Conservation (phyloP, 2,329 filamentous ascomycete species). For the Xylaria sp. region DNA sequence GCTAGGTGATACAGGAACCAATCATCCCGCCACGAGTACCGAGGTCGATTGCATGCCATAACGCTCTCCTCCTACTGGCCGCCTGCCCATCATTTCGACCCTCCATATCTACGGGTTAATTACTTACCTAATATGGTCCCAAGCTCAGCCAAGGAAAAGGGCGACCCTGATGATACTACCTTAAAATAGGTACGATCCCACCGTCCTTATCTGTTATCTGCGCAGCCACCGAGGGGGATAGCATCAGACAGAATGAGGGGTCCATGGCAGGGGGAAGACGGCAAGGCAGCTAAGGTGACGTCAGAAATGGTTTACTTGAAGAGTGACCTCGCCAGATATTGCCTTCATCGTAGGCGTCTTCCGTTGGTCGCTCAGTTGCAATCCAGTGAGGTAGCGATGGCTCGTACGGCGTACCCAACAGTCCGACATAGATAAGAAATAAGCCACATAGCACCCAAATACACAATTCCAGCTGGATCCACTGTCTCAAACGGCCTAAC, state of each 20-base stretch:
- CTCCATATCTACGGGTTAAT: background rate
- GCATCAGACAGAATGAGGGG: constrained; percentile 29
- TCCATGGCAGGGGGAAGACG: constrained; percentile 7
- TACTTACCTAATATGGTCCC: no score
- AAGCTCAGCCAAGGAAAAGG: no score
- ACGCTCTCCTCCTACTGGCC: constrained; percentile 26
- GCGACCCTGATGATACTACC: no score
- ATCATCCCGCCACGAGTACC: constrained; percentile 39
- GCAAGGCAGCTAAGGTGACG: constrained; percentile 30
- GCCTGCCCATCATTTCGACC: background rate
- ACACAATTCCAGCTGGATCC: background rate
- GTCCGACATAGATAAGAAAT: background rate
- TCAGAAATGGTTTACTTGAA: constrained; percentile 20
- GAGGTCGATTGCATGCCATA: constrained; percentile 15
- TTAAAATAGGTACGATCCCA: background rate
- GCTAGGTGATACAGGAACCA: constrained; percentile 30
- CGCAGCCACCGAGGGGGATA: constrained; percentile 14
- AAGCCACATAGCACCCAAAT: background rate
- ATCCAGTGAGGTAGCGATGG: background rate
- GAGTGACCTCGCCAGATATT: background rate
- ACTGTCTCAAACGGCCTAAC: no score
- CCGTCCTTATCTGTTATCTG: constrained; percentile 14
- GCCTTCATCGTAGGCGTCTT: no score
- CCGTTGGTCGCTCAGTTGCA: background rate
- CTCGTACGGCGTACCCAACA: background rate